These are phyloP conservation scores for Plectosphaerella plurivora DNA, from an alignment of 2,329 filamentous ascomycete genomes.

Conservation along the genomic window DNA sequence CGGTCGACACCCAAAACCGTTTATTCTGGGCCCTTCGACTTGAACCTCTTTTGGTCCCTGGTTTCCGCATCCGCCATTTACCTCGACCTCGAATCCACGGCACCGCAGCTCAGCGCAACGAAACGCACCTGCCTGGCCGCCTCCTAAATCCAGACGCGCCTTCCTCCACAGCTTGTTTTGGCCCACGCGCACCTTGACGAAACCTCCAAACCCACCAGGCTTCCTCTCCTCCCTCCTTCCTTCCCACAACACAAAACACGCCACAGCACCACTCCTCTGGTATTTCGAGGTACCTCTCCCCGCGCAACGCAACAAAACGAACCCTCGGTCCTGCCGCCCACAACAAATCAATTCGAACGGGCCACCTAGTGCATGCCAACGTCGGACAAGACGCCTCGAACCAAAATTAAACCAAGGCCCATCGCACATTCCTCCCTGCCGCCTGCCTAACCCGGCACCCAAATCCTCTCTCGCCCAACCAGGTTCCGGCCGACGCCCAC, in stretches of 20 bases:
- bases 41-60: slow-evolving; percentile 1
- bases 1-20: slow-evolving; percentile 22
- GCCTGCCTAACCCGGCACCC: not conserved
- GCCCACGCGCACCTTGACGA: no score
- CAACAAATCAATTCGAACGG: not conserved
- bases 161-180: no score
- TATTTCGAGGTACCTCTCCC: slow-evolving; percentile 4
- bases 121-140: not conserved
- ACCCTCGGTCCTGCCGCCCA: slow-evolving; percentile 3
- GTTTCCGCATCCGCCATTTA: no score
- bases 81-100: slow-evolving; percentile 1
- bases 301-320: slow-evolving; percentile 5
- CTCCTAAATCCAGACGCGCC: not conserved
- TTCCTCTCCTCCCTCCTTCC: not conserved
- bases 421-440: slow-evolving; percentile 25
- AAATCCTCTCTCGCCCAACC: slow-evolving; percentile 34
- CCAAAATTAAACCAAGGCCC: slow-evolving; percentile 34
- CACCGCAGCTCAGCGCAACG: not conserved
- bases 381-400: slow-evolving; percentile 27
- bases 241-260: not conserved
- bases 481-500: slow-evolving; percentile 32
- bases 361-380: slow-evolving; percentile 19
- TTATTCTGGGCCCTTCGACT: slow-evolving; percentile 14
- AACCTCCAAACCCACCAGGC: no score
- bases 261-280: not conserved